A percentile compares a stretch with the other conserved stretches of the same genome.
phyloP scores from a whole-genome alignment of 345 rosid genomes.

The Eucalyptus camaldulensis region DNA sequence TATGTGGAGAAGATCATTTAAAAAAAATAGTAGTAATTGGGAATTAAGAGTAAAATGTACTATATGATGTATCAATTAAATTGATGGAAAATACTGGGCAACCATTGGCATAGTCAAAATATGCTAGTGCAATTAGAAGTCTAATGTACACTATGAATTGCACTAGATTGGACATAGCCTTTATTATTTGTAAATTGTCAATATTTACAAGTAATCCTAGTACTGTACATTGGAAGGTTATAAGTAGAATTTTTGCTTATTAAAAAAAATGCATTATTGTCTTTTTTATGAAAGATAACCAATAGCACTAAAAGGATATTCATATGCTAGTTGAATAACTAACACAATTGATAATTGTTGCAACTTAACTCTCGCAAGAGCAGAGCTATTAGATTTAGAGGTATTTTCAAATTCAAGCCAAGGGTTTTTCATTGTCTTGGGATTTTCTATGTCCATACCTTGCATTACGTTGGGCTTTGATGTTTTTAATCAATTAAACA shows the following conservation, averaged over 20 bases:
- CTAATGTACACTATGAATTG: background rate
- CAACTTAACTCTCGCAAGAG: no score
- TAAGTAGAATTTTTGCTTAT: background rate
- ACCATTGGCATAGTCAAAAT: no score
- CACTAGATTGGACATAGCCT: background rate
- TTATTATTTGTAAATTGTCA: background rate
- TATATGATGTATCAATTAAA: no score
- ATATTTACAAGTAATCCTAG: background rate
- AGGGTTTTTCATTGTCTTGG: no score
- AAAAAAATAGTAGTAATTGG: no score
- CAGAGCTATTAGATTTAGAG: background rate
- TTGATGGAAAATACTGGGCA: no score
- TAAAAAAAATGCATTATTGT: background rate
- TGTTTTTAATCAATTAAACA: no score
- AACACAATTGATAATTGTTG: no score
- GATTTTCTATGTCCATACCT: no score
- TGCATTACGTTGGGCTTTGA: rapidly evolving
- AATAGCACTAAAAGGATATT: background rate
- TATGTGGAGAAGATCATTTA: no score
- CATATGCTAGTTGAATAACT: background rate
- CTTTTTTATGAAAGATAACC: background rate
- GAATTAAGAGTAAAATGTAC: no score
- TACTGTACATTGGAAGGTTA: background rate
- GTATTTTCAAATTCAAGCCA: background rate
- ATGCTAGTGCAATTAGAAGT: no score